Evolutionary conservation across 2,329 filamentous ascomycete genomes (phyloP).

Genomic region (Colletotrichum siamense): DNA sequence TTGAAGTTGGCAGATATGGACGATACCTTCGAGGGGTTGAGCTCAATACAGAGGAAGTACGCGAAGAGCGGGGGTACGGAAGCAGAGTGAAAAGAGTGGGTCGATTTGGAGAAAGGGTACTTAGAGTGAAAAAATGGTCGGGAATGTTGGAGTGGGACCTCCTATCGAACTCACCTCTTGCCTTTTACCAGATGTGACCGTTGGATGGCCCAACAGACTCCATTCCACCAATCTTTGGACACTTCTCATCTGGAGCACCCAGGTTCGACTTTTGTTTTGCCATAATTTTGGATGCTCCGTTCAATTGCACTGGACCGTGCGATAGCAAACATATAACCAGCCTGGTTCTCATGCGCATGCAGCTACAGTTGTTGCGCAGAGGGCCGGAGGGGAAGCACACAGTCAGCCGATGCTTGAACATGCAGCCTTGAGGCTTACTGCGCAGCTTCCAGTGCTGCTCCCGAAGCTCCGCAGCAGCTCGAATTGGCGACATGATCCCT

Average conservation of each 20-base stretch:
- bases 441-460: background rate
- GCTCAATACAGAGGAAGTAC: background rate
- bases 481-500: background rate
- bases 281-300: background rate
- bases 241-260: slow-evolving; percentile 24
- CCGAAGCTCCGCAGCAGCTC: background rate
- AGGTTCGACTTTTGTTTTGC: slow-evolving; percentile 30
- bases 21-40: background rate
- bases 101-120: background rate
- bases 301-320: background rate
- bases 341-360: background rate
- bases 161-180: slow-evolving; percentile 70
- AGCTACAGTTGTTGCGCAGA: background rate
- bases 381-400: background rate
- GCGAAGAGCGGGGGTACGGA: background rate
- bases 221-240: slow-evolving; percentile 46
- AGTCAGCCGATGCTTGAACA: background rate
- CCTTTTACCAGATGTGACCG: slow-evolving; percentile 75
- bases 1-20: background rate
- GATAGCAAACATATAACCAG: background rate
- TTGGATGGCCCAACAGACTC: slow-evolving; percentile 50
- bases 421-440: background rate
- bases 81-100: background rate
- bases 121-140: background rate
- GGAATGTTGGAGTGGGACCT: slow-evolving; percentile 59